Base-by-base conservation (phyloP, 2,329 filamentous ascomycete genomes). In the Teratosphaeria viscida region DNA sequence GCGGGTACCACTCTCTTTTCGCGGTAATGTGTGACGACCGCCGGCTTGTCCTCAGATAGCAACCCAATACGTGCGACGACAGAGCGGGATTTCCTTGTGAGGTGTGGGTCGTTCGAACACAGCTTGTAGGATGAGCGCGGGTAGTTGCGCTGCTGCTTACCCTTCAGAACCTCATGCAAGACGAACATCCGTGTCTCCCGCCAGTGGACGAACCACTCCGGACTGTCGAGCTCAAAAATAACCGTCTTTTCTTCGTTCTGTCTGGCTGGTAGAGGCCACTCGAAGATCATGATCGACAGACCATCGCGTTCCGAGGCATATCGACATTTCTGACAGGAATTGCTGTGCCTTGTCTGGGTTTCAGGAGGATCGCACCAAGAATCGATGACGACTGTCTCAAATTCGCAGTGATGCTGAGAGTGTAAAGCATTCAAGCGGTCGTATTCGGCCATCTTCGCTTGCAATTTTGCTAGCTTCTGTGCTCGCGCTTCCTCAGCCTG, bases 141-240 rank as follows among this genome's bases (percentile, higher is more conserved):
- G 2, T 6, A 34, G n/a, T 16, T 5, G 19, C n/a, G 2, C 0
- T 27, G 32, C 32, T 26, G 29, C 23, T 60, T 39, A 2, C 59
- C 63, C 56, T 61, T 57, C 2, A 69, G 56, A 0, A 68, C 64
- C 14, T 65, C 47, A n/a, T 59, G 59, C 6, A 62, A 37, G 37
- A 68, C 16, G 53, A 57, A 65, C 5, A 49, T 3, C 16, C 55
- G 43, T 3, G 74, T 71, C 58, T 82, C 76, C 12, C 83, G 75
- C 66, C 84, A 86, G 0, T 70, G 68, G 2, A 71, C 70, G 26
- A 83, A 77, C 3, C 71, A 70, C 2, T 64, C 35, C 0, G 83
- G 82, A 26, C 74, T 72, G 0, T 57, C 61, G 0, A 85, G 68
- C 61, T 85, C 83, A 56, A 85, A 83, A 0, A 85, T 62, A 0